Evolutionary conservation across 2,329 filamentous ascomycete species (phyloP).

Genomic region (Colletotrichum agaves): DNA sequence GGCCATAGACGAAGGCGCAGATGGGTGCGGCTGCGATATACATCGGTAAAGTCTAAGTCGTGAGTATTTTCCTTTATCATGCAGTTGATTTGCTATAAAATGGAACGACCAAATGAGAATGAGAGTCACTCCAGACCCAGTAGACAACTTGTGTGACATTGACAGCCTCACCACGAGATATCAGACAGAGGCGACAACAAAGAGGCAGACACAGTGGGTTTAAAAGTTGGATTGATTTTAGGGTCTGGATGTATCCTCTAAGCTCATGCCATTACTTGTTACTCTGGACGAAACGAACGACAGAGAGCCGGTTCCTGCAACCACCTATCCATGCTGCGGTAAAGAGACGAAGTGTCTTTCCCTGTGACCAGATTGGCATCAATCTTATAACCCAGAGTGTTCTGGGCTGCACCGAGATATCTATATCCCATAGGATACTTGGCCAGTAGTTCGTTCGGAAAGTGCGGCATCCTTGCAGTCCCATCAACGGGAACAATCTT

Average conservation of each 20-base stretch:
- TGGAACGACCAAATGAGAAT: neutral
- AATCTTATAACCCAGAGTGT: conserved; percentile 56
- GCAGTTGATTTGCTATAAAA: no score
- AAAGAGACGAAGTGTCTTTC: conserved; percentile 51
- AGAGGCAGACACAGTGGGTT: no score
- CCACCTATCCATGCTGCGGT: conserved; percentile 55
- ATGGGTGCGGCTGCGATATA: conserved; percentile 6
- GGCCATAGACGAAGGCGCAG: neutral
- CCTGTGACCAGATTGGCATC: conserved; percentile 54
- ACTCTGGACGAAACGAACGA: conserved; percentile 13
- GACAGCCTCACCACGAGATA: no score
- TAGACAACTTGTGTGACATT: no score
- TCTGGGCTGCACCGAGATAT: conserved; percentile 59
- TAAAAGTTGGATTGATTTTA: no score
- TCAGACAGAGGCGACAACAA: no score
- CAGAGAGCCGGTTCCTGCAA: conserved; percentile 42
- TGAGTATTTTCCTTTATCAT: neutral
- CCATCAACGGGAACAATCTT: conserved; percentile 59
- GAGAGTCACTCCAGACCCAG: no score
- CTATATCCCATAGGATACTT: conserved; percentile 57
- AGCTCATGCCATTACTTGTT: neutral
- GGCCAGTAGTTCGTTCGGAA: conserved; percentile 50
- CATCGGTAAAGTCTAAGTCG: conserved; percentile 12
- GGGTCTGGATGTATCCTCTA: no score
- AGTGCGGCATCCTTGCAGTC: conserved; percentile 46